Evolutionary conservation across 2,329 filamentous ascomycete species (phyloP).

Genomic region (Trichoderma cornu-damae): DNA sequence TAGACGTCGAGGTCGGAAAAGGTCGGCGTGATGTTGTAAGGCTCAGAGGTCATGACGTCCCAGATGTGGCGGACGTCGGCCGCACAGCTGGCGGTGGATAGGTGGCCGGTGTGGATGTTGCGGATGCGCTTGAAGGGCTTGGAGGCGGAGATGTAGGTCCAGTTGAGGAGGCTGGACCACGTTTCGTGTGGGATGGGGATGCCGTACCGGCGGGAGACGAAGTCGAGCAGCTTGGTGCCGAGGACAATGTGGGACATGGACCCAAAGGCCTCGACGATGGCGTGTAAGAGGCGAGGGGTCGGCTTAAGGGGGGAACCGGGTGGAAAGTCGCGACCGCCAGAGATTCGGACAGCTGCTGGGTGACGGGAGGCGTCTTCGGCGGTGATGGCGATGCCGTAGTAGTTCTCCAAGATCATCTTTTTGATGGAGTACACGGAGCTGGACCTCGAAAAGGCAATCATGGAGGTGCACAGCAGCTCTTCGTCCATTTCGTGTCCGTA

Average conservation of each 20-base stretch:
- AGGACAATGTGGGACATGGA: slow-evolving; percentile 57
- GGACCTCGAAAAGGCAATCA: slow-evolving; percentile 40
- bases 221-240: slow-evolving; percentile 56
- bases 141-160: slow-evolving; percentile 55
- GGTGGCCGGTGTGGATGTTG: slow-evolving; percentile 28
- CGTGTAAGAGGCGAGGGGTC: slow-evolving; percentile 52
- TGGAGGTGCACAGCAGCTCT: slow-evolving; percentile 36
- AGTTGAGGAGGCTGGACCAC: slow-evolving; percentile 64
- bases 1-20: slow-evolving; percentile 51
- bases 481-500: slow-evolving; percentile 35
- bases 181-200: slow-evolving; percentile 52
- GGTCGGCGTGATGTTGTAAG: slow-evolving; percentile 52
- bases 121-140: slow-evolving; percentile 37
- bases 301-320: slow-evolving; percentile 53
- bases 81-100: slow-evolving; percentile 33
- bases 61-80: slow-evolving; percentile 51
- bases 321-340: slow-evolving; percentile 38
- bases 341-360: slow-evolving; percentile 25
- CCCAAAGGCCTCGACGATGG: slow-evolving; percentile 65
- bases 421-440: slow-evolving; percentile 33
- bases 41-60: slow-evolving; percentile 53
- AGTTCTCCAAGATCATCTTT: slow-evolving; percentile 30
- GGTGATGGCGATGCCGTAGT: slow-evolving; percentile 30
- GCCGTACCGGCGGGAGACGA: slow-evolving; percentile 54
- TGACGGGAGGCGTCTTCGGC: slow-evolving; percentile 15